A percentile compares a stretch with the other conserved stretches of the same genome.
Evolutionary conservation across 1,284 basidiomycete genomes (phyloP).

Genomic region (Ganoderma lingzhi): DNA sequence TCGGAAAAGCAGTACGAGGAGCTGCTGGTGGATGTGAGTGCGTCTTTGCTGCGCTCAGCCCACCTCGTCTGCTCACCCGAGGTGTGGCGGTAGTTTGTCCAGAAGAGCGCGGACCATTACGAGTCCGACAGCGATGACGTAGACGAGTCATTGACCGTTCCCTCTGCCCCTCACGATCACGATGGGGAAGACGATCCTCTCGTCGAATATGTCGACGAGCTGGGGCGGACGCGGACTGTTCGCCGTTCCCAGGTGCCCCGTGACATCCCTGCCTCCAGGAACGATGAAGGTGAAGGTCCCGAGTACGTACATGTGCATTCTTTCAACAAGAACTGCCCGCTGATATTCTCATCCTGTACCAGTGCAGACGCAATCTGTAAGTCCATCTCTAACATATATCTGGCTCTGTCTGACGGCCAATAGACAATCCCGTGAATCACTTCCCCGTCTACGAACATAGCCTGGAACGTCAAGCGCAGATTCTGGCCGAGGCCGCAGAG

Average conservation of each 20-base stretch:
- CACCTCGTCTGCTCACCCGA: neutral
- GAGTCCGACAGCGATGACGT: constrained; percentile 77
- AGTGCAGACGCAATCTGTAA: constrained; percentile 65
- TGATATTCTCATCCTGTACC: neutral
- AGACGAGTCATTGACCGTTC: constrained; percentile 74
- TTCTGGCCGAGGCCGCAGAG: constrained; percentile 80
- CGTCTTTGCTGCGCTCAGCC: constrained; percentile 13
- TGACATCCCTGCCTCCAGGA: constrained; percentile 48
- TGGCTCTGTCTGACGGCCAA: constrained; percentile 20
- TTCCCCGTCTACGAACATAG: constrained; percentile 90
- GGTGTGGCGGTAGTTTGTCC: constrained; percentile 68
- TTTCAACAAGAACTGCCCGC: neutral
- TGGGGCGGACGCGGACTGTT: constrained; percentile 6
- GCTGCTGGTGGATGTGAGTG: constrained; percentile 84
- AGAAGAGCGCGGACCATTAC: constrained; percentile 56
- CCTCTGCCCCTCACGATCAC: constrained; percentile 50
- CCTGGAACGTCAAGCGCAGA: constrained; percentile 78
- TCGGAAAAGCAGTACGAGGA: constrained; percentile 79
- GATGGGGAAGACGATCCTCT: constrained; percentile 73
- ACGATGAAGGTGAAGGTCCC: constrained; percentile 36
- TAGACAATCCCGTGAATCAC: constrained; percentile 80
- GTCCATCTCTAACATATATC: constrained; percentile 23
- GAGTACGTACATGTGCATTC: constrained; percentile 32
- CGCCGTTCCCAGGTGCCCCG: constrained; percentile 81
- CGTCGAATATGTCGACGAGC: constrained; percentile 88